Conservation (phyloP, 1,284 basidiomycete genomes). For the Mycena citricolor region DNA sequence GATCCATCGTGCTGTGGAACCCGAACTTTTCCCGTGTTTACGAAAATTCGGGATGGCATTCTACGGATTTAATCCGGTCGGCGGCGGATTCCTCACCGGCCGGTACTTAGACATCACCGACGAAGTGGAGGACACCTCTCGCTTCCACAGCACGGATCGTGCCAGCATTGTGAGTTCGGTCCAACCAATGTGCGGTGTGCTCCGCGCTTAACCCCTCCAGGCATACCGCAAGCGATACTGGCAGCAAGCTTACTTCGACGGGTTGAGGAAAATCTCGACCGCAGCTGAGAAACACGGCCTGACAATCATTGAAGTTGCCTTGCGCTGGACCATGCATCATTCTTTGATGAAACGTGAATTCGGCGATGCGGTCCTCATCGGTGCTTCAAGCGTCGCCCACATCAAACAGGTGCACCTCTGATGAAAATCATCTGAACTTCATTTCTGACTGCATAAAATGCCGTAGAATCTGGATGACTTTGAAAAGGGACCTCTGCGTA, state of each 20-base stretch:
- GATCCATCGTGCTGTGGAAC: slow-evolving; percentile 12
- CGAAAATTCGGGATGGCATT: slow-evolving; percentile 16
- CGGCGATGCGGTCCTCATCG: slow-evolving; percentile 14
- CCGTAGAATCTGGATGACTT: slow-evolving; percentile 38
- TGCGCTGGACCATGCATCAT: slow-evolving; percentile 18
- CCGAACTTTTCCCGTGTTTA: slow-evolving; percentile 17
- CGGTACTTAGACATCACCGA: too few relatives aligned
- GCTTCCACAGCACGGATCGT: neutral
- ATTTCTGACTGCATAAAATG: neutral
- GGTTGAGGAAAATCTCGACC: slow-evolving; percentile 6
- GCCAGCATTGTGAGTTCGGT: too few relatives aligned
- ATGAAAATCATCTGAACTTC: neutral
- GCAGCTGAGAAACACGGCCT: slow-evolving; percentile 11
- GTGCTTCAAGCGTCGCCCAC: slow-evolving; percentile 8
- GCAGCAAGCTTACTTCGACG: slow-evolving; percentile 12
- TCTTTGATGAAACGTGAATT: slow-evolving; percentile 13
- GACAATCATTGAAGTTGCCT: slow-evolving; percentile 10
- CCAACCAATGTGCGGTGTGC: too few relatives aligned
- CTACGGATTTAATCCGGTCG: slow-evolving; percentile 18
- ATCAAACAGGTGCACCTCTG: slow-evolving; percentile 27
- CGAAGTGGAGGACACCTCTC: neutral
- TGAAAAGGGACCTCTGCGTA: slow-evolving; percentile 49
- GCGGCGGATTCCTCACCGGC: slow-evolving; percentile 14
- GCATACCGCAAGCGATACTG: slow-evolving; percentile 5
- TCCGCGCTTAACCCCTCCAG: too few relatives aligned